A percentile compares a stretch with the other conserved stretches of the same genome.
These are phyloP conservation scores for Phytophthora nicotianae DNA, from an alignment of 352 stramenopile genomes.

Conservation along the genomic window DNA sequence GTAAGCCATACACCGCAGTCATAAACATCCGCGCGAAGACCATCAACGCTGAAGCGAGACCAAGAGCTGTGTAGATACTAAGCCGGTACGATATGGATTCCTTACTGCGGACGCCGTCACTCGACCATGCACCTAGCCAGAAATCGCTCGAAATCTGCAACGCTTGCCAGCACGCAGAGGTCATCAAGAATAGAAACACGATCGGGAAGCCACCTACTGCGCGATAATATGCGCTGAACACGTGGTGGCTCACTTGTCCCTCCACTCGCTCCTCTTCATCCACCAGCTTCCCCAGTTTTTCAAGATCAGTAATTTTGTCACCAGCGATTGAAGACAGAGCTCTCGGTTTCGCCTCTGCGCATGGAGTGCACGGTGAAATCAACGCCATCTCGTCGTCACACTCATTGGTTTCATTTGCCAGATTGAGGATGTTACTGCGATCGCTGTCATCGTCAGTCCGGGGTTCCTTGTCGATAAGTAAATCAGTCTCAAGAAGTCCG, in stretches of 20 bases:
- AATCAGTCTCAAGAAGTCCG: conserved; percentile 16
- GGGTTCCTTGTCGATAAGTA: conserved; percentile 8
- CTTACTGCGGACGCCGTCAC: conserved; percentile 41
- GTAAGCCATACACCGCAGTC: conserved; percentile 47
- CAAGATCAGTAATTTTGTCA: conserved; percentile 3
- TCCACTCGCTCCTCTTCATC: conserved; percentile 36
- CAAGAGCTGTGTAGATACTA: conserved; percentile 46
- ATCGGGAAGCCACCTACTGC: conserved; percentile 48
- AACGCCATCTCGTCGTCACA: conserved; percentile 34
- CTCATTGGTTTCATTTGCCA: conserved; percentile 20
- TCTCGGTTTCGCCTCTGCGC: conserved; percentile 12
- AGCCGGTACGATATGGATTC: conserved; percentile 39
- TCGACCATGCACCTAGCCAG: conserved; percentile 89
- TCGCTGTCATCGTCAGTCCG: conserved; percentile 10
- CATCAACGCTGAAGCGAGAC: conserved; percentile 44
- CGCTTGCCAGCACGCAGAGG: conserved; percentile 75
- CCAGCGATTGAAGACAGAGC: conserved; percentile 1
- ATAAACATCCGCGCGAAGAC: conserved; percentile 52
- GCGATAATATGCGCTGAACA: conserved; percentile 49
- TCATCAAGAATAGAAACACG: conserved; percentile 41
- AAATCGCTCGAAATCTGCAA: conserved; percentile 89
- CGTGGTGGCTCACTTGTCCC: conserved; percentile 36
- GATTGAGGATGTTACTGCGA: conserved; percentile 4
- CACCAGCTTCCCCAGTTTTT: conserved; percentile 35
- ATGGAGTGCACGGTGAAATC: conserved; percentile 34